Base-by-base conservation (phyloP, 2,329 filamentous ascomycete species). In the Nemania sp. region DNA sequence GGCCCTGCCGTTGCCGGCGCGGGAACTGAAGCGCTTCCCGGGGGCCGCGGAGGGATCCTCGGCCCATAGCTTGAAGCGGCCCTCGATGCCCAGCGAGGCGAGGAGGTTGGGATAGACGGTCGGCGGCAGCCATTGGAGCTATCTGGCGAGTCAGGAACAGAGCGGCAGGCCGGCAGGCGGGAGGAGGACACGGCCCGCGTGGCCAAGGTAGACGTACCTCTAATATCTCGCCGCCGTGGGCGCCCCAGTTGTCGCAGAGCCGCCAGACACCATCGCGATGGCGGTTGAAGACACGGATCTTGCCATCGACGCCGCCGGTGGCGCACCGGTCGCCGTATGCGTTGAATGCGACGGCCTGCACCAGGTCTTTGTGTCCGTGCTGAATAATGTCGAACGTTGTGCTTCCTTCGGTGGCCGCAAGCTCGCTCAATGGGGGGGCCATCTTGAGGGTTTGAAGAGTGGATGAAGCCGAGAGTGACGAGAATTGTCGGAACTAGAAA, bases 121-220 rank as follows among this genome's bases (percentile, higher is more conserved):
- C 0, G 92, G 90, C 1, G 92, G 91, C 59, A 96, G 90, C 93
- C 94, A 98, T 81, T 95, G 91, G 56, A 96, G 87, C 91, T n/a
- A n/a, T n/a, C n/a, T n/a, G n/a, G n/a, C n/a, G n/a, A n/a, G n/a
- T n/a, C n/a, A n/a, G n/a, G n/a, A n/a, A n/a, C n/a, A n/a, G n/a
- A n/a, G n/a, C n/a, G n/a, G n/a, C n/a, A n/a, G n/a, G n/a, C n/a
- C n/a, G n/a, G n/a, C n/a, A n/a, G n/a, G n/a, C n/a, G n/a, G n/a
- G n/a, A n/a, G n/a, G n/a, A n/a, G n/a, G n/a, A n/a, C n/a, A n/a
- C n/a, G n/a, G n/a, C n/a, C n/a, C n/a, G n/a, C n/a, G n/a, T n/a
- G n/a, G n/a, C n/a, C n/a, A n/a, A n/a, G n/a, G n/a, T n/a, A n/a
- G n/a, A n/a, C n/a, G n/a, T n/a, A n/a, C n/a, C n/a, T 97, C 92